These are phyloP conservation scores for Xylaria sp. DNA, from an alignment of 2,329 filamentous ascomycete genomes.

Conservation along the genomic window DNA sequence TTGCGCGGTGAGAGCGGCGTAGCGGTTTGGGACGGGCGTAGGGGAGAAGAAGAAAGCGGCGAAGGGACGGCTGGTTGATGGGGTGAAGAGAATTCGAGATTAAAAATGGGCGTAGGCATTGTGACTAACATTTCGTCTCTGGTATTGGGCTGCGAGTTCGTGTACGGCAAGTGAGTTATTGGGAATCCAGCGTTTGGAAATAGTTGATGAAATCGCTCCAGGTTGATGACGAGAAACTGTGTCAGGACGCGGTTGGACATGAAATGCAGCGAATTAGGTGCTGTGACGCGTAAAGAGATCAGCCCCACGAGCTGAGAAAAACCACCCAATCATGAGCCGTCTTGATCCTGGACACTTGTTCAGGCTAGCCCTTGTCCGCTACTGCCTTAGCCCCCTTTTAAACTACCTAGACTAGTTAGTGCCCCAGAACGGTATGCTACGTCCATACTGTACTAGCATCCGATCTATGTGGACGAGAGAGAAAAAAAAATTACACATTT, in stretches of 20 bases:
- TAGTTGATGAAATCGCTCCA: not conserved
- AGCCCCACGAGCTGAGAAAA: not conserved
- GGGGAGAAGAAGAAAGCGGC: constrained; percentile 64
- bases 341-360: not conserved
- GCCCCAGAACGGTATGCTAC: not conserved
- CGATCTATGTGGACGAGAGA: constrained; percentile 27
- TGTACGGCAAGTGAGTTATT: not conserved
- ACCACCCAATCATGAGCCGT: not conserved
- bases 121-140: constrained; percentile 42
- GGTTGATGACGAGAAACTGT: constrained; percentile 15
- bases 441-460: not conserved
- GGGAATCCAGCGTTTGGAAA: not conserved
- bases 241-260: constrained; percentile 26
- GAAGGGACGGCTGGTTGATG: constrained; percentile 57
- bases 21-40: constrained; percentile 57
- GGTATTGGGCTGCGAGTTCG: not conserved
- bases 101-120: constrained; percentile 51
- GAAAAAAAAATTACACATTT: constrained; percentile 24
- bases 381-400: not conserved
- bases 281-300: constrained; percentile 38
- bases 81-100: constrained; percentile 47
- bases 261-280: constrained; percentile 26
- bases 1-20: constrained; percentile 51
- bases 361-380: not conserved
- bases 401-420: constrained; percentile 7